Evolutionary conservation across 805 yeast species (phyloP), one percentile per base, ranked within the genome.

Genomic region (Kodamaea hsintzibuensis): DNA sequence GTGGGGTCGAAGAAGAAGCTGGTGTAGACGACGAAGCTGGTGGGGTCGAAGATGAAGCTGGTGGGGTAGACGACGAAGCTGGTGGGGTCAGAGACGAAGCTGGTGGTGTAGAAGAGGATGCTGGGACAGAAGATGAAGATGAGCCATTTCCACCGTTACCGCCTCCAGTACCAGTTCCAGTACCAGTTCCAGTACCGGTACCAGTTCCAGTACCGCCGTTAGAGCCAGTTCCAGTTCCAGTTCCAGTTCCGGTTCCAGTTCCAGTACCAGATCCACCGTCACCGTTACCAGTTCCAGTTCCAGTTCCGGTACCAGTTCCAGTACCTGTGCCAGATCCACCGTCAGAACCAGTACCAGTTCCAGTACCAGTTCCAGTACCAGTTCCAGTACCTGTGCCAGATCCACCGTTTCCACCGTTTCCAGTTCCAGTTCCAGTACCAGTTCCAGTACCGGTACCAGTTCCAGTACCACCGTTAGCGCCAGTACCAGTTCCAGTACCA

Each of bases 161-260:
- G n/a, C n/a, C n/a, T n/a, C n/a, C 47, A 25, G 33, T 8, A 8
- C 47, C 39, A 45, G 17, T 10, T 9, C 48, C 48, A 45, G 48
- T 27, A 45, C 48, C 48, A 25, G 48, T 16, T n/a, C 48, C 38
- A 27, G 37, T 16, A 33, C 44, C 44, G 17, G 44, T 40, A 2
- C 44, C 44, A 13, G 44, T 40, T 17, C 44, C 44, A 40, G 44
- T 40, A 7, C 44, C 44, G 17, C 44, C 44, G 44, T 40, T 40
- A 40, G 44, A 40, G 25, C 44, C 44, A 40, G 44, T 40, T 5
- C 44, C 44, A 40, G 44, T 40, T 17, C 44, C 44, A 17, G 44
- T 40, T 2, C 44, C 44, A 22, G 44, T 40, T 17, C 44, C 44
- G 12, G 44, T 40, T 8, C 44, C 44, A 17, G 44, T 40, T 8